phyloP scores from a whole-genome alignment of 306 rosid genomes.

The Prunus fruticosa region DNA sequence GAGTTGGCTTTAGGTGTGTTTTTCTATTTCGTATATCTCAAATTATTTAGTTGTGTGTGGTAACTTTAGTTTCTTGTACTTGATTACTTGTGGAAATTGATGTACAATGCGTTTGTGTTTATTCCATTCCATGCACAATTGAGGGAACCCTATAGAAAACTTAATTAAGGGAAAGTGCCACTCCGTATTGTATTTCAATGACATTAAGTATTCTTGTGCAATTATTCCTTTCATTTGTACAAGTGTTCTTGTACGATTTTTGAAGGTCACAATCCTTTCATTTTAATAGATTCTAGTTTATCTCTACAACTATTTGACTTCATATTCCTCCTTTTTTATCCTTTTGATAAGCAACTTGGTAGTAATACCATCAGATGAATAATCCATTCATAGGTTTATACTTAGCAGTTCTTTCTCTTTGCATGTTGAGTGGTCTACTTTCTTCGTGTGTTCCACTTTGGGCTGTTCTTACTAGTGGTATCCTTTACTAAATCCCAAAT shows the following conservation, averaged over 20 bases:
- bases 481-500: not conserved
- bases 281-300: not conserved
- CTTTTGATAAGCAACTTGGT: not conserved
- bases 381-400: not conserved
- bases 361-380: not conserved
- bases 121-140: not conserved
- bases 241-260: not conserved
- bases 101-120: not conserved
- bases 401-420: not conserved
- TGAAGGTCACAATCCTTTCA: not conserved
- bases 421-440: not conserved
- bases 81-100: not conserved
- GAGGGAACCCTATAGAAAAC: no score
- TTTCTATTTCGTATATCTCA: not conserved
- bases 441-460: not conserved
- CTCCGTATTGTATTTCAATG: no score
- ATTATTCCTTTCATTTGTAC: not conserved
- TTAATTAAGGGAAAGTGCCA: no score
- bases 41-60: not conserved
- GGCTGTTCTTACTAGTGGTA: not conserved
- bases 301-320: not conserved
- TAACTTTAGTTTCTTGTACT: not conserved
- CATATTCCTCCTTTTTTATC: not conserved
- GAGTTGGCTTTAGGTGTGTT: conserved; percentile 38
- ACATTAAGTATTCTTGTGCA: no score